phyloP scores from a whole-genome alignment of 208 protist genomes.

The Trypanosoma brucei region DNA sequence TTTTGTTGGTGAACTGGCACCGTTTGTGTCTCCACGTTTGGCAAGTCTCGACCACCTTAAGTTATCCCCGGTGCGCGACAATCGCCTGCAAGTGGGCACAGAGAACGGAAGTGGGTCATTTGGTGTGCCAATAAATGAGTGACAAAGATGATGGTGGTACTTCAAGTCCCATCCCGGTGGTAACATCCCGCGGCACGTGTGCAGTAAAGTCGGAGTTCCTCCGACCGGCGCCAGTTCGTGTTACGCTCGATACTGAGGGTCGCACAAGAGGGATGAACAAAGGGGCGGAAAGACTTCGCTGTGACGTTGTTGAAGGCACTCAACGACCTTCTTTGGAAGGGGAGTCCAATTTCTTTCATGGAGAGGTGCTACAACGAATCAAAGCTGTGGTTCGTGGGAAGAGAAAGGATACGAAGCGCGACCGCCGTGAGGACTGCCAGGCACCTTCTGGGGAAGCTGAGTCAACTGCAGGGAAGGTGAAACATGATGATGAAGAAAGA shows the following conservation, averaged over 20 bases:
- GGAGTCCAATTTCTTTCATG: slow-evolving; percentile 72
- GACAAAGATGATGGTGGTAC: neutral
- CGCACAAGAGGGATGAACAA: slow-evolving; percentile 82
- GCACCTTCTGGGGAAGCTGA: neutral
- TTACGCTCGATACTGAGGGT: slow-evolving; percentile 55
- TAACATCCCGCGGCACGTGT: slow-evolving; percentile 35
- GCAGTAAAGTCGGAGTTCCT: slow-evolving; percentile 60
- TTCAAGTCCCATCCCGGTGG: neutral
- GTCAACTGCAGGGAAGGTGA: neutral
- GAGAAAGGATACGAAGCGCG: slow-evolving; percentile 20
- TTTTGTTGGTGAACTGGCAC: too few species aligned
- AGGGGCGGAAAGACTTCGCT: slow-evolving; percentile 51
- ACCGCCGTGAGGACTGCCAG: slow-evolving; percentile 9
- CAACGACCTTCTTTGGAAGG: slow-evolving; percentile 59
- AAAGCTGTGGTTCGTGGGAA: slow-evolving; percentile 43
- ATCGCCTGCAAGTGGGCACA: too few species aligned
- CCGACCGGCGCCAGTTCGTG: slow-evolving; percentile 42
- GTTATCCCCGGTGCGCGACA: too few species aligned
- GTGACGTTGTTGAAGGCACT: slow-evolving; percentile 41
- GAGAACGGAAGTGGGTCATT: too few species aligned
- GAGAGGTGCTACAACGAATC: slow-evolving; percentile 45
- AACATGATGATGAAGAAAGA: neutral
- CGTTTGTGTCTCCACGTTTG: too few species aligned
- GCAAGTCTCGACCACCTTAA: too few species aligned
- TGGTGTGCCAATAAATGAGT: neutral